phyloP scores from a whole-genome alignment of 2,329 filamentous ascomycete genomes.

The Podosphaera xanthii region DNA sequence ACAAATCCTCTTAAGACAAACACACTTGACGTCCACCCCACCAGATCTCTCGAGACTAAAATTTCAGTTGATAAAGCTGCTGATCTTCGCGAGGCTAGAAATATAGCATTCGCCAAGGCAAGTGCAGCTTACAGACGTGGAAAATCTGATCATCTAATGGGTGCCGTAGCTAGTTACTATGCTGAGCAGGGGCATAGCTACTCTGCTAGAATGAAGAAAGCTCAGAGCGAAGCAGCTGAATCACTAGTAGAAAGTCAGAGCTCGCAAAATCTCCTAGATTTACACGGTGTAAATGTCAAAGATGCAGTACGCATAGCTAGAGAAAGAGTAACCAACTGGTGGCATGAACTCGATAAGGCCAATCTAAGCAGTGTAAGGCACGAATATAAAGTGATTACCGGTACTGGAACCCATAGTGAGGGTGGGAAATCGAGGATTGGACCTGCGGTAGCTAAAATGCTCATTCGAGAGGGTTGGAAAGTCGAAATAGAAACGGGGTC shows the following conservation, averaged over 20 bases:
- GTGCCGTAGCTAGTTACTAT: constrained; percentile 57
- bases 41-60: constrained; percentile 3
- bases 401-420: constrained; percentile 54
- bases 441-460: constrained; percentile 52
- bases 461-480: constrained; percentile 66
- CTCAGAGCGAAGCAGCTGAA: constrained; percentile 46
- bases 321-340: constrained; percentile 49
- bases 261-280: constrained; percentile 36
- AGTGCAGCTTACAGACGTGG: constrained; percentile 32
- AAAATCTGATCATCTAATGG: constrained; percentile 50
- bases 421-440: constrained; percentile 56
- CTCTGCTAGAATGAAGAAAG: constrained; percentile 29
- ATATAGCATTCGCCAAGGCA: constrained; percentile 31
- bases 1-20: background rate
- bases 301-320: constrained; percentile 63
- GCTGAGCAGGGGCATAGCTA: constrained; percentile 45
- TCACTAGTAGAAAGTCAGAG: constrained; percentile 46
- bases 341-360: constrained; percentile 43
- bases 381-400: constrained; percentile 58
- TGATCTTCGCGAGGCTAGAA: constrained; percentile 6
- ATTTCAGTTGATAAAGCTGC: constrained; percentile 4
- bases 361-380: constrained; percentile 18
- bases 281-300: constrained; percentile 64
- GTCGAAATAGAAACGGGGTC: constrained; percentile 34
- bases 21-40: constrained; percentile 3